Conservation (phyloP, 495 filamentous ascomycete species). For the Aspergillus hancockii region DNA sequence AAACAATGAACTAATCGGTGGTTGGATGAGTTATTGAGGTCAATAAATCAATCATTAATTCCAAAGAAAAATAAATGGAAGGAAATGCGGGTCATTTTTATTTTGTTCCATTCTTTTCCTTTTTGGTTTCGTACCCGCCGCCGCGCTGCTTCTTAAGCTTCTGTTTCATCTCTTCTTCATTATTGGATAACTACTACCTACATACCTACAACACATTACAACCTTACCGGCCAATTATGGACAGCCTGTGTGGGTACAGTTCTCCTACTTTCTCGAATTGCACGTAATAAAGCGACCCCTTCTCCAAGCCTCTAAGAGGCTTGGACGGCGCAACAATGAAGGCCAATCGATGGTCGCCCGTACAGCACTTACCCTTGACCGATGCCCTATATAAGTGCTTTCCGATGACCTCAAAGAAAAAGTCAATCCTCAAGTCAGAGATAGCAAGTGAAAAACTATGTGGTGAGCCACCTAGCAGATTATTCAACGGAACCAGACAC, state of each 20-base stretch:
- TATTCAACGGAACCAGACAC: neutral
- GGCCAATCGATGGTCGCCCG: slow-evolving; percentile 14
- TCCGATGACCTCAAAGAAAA: slow-evolving; percentile 4
- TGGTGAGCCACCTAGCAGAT: slow-evolving; percentile 42
- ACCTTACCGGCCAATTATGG: neutral
- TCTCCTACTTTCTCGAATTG: neutral
- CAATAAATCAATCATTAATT: neutral
- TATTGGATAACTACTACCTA: too few relatives aligned
- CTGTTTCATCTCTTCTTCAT: neutral
- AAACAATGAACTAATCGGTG: neutral
- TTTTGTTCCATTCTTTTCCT: neutral
- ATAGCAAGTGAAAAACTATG: slow-evolving; percentile 62
- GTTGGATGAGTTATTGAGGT: neutral
- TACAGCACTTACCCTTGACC: slow-evolving; percentile 24
- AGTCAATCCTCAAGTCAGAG: slow-evolving; percentile 22
- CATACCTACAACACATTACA: neutral
- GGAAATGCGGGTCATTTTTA: too few relatives aligned
- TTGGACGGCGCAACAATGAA: neutral
- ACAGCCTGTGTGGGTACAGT: neutral
- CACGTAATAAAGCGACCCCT: neutral
- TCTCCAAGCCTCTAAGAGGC: neutral
- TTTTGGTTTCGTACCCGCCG: neutral
- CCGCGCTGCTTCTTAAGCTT: neutral
- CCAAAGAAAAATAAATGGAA: too few relatives aligned
- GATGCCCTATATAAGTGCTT: slow-evolving; percentile 16